Base-by-base conservation (phyloP, 192 early-diverging fungal species). In the Rhizoclosmatium globosum region DNA sequence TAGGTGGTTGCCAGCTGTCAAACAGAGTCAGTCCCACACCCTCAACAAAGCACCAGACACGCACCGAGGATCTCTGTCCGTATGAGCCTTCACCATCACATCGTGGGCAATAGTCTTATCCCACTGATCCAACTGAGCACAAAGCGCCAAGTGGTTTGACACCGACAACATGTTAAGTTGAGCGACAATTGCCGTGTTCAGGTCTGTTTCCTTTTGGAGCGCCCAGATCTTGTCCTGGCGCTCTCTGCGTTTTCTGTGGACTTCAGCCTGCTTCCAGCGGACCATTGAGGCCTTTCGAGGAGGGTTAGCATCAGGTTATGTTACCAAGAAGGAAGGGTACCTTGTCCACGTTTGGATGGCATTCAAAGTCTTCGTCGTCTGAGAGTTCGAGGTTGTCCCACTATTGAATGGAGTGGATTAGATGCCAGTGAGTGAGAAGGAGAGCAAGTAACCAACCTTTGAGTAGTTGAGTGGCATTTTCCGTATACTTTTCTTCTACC, bases 371-470 rank as follows among this genome's bases (percentile, higher is more conserved):
- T n/a, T 94, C 94, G 87, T 98, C 96, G 85, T 98, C 96, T 47
- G 94, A 95, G 64, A 98, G 89, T 84, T 98, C 96, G 48, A 98
- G 89, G 71, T 94, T 94, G 85, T 98, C 96, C 96, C 96, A 98
- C 85, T 97, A 95, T 81, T 0, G 31, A 31, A 31, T 31, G 0
- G 31, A 31, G 0, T 31, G 0, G 31, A 31, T 31, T 31, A 31
- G 31, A 31, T 31, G 31, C 31, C 31, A 31, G 31, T 31, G 31
- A 31, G 31, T 31, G 31, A 31, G 31, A 31, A 31, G 31, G 31
- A 31, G 31, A 31, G 31, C 31, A n/a, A 31, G 31, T 31, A 31
- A 31, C 31, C 31, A 31, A 31, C 31, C 31, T 31, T 31, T 31
- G 31, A 31, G 31, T 31, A 31, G 31, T 31, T 31, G 31, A 31